Evolutionary conservation across 2,329 filamentous ascomycete genomes (phyloP).

Genomic region (Fusarium nurragi): DNA sequence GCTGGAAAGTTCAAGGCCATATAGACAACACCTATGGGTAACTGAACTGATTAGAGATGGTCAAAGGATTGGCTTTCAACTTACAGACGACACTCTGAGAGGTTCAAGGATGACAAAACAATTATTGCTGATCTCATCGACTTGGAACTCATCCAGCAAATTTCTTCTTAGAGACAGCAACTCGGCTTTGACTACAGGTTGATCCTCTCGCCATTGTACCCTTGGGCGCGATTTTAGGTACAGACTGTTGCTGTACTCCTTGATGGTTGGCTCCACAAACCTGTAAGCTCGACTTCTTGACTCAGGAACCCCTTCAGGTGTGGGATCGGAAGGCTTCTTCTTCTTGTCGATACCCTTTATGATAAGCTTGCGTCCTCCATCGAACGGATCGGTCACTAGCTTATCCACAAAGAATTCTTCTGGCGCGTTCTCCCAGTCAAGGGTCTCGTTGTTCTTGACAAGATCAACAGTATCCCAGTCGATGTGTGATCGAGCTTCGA

Average conservation of each 20-base stretch:
- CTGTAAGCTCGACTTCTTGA: constrained; percentile 57
- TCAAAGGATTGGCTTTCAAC: constrained; percentile 43
- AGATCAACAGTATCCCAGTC: constrained; percentile 69
- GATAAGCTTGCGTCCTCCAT: constrained; percentile 72
- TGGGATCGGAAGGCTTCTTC: constrained; percentile 70
- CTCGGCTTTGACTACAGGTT: constrained; percentile 83
- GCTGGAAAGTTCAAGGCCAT: constrained; percentile 83
- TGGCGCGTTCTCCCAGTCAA: constrained; percentile 55
- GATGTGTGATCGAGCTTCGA: constrained; percentile 51
- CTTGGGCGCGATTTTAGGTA: constrained; percentile 67
- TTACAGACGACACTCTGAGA: constrained; percentile 77
- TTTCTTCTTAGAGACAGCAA: constrained; percentile 82
- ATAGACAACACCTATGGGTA: constrained; percentile 74
- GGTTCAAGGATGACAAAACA: constrained; percentile 82
- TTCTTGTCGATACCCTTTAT: constrained; percentile 62
- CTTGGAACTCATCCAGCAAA: constrained; percentile 75
- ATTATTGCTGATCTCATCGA: constrained; percentile 55
- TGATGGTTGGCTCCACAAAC: constrained; percentile 67
- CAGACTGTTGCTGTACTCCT: constrained; percentile 84
- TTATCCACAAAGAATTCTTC: constrained; percentile 63
- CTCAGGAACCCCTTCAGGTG: constrained; percentile 65
- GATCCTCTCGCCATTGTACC: constrained; percentile 68
- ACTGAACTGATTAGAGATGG: constrained; percentile 52
- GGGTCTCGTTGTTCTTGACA: constrained; percentile 48
- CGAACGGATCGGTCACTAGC: constrained; percentile 66